Conservation (phyloP, 1,284 basidiomycete species). For the Boletus semigastroideus region DNA sequence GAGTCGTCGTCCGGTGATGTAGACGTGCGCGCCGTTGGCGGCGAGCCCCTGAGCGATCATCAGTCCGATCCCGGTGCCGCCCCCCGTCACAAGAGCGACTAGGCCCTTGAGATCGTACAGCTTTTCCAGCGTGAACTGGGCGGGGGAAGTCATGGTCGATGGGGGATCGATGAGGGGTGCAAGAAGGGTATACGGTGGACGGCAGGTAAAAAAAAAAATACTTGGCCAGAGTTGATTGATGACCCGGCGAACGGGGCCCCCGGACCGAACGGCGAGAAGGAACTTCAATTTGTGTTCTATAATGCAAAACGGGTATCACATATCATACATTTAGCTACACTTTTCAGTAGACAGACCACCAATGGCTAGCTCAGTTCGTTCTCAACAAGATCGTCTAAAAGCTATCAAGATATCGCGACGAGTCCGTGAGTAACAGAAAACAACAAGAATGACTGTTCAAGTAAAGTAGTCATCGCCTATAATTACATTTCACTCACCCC, state of each 20-base stretch:
- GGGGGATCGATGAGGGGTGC: not conserved
- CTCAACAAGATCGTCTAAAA: not conserved
- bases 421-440: not conserved
- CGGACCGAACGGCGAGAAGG: too few species aligned
- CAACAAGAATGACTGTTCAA: conserved; percentile 1
- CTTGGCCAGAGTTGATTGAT: too few species aligned
- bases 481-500: conserved; percentile 10
- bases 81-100: conserved; percentile 76
- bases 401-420: too few species aligned
- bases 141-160: conserved; percentile 24
- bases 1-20: conserved; percentile 69
- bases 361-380: conserved; percentile 1
- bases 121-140: conserved; percentile 34
- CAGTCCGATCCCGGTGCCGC: conserved; percentile 76
- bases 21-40: conserved; percentile 78
- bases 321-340: conserved; percentile 10
- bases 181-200: not conserved
- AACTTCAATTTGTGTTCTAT: too few species aligned
- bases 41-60: conserved; percentile 77
- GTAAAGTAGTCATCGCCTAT: conserved; percentile 2
- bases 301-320: not conserved
- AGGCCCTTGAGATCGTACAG: conserved; percentile 61
- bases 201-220: too few species aligned
- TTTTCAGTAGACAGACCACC: not conserved
- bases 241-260: not conserved